These are phyloP conservation scores for Leishmania tropica DNA, from an alignment of 208 protist species.

Conservation along the genomic window DNA sequence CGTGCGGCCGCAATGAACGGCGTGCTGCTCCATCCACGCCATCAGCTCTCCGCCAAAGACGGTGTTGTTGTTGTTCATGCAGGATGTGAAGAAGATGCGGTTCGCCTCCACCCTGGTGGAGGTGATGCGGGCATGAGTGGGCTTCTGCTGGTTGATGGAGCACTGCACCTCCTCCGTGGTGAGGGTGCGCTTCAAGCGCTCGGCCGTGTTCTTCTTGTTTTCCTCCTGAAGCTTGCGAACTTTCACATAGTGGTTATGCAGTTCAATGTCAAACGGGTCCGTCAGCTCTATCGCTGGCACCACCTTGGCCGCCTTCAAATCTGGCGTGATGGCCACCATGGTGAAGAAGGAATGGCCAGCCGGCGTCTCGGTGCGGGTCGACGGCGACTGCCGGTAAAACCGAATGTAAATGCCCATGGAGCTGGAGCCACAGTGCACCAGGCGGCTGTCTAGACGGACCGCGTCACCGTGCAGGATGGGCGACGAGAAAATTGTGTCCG, in stretches of 20 bases:
- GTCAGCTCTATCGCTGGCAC: constrained; percentile 82
- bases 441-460: constrained; percentile 71
- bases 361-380: constrained; percentile 58
- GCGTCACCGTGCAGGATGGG: constrained; percentile 88
- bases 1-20: constrained; percentile 86
- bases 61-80: constrained; percentile 93
- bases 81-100: constrained; percentile 87
- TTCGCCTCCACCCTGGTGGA: constrained; percentile 62
- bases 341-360: constrained; percentile 88
- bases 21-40: constrained; percentile 92
- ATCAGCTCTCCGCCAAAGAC: constrained; percentile 93
- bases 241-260: constrained; percentile 59
- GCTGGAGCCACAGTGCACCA: constrained; percentile 82
- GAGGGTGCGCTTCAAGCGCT: constrained; percentile 30
- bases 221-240: constrained; percentile 54
- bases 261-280: constrained; percentile 61
- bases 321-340: constrained; percentile 85
- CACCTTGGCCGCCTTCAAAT: constrained; percentile 77
- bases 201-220: constrained; percentile 23
- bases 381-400: constrained; percentile 70
- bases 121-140: constrained; percentile 52
- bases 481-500: constrained; percentile 75
- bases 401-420: constrained; percentile 86
- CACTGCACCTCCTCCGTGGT: constrained; percentile 58
- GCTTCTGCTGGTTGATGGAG: constrained; percentile 63